Percentiles rank a stretch among this genome's conserved stretches.
phyloP scores from a whole-genome alignment of 208 protist genomes.

The Trypanosoma rangeli region DNA sequence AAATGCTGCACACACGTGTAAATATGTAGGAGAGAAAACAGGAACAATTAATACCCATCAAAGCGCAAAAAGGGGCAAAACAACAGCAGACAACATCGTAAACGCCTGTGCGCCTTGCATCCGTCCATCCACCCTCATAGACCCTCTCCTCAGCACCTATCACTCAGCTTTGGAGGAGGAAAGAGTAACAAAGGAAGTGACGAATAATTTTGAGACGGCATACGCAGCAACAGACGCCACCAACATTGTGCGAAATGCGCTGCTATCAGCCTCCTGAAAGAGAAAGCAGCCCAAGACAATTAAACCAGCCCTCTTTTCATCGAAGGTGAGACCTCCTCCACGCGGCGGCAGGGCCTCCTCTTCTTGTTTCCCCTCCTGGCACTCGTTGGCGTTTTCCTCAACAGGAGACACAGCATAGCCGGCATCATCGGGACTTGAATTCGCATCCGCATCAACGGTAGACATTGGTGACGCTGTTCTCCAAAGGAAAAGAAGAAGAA shows the following conservation, averaged over 20 bases:
- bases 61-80: background rate
- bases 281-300: slow-evolving; percentile 28
- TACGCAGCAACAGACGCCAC: slow-evolving; percentile 11
- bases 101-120: background rate
- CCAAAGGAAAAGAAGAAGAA: background rate
- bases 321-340: slow-evolving; percentile 4
- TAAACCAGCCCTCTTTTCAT: slow-evolving; percentile 28
- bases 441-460: background rate
- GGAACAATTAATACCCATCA: background rate
- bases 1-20: background rate
- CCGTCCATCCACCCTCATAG: background rate
- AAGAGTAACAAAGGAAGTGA: background rate
- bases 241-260: slow-evolving; percentile 15
- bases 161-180: background rate
- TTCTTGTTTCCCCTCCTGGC: background rate
- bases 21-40: slow-evolving; percentile 12
- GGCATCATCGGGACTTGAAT: background rate
- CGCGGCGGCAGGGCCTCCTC: background rate
- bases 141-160: background rate
- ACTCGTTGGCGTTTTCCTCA: background rate
- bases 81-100: background rate
- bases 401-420: background rate
- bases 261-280: slow-evolving; percentile 31
- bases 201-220: background rate
- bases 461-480: background rate